Percentiles rank a stretch among this genome's conserved stretches.
phyloP scores from a whole-genome alignment of 2,329 filamentous ascomycete species.

The Diaporthe nobilis region DNA sequence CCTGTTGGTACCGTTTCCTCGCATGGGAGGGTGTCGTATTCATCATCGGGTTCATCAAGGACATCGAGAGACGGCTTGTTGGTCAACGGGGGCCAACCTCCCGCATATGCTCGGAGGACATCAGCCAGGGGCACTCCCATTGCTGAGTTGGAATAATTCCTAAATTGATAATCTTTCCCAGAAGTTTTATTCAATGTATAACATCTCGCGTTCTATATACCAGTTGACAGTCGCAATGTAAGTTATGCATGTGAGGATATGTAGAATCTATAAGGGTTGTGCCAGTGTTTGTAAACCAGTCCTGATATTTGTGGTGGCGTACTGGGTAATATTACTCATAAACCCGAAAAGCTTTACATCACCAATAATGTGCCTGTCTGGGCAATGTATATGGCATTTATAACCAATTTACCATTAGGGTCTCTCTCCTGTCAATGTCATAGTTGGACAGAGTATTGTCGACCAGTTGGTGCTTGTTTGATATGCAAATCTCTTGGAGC shows the following conservation, averaged over 20 bases:
- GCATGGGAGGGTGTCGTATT: not conserved
- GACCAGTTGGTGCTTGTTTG: not conserved
- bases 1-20: not conserved
- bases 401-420: not conserved
- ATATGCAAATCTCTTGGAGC: not conserved
- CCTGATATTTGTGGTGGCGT: not conserved
- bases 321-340: not conserved
- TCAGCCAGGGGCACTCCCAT: not conserved
- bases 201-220: not conserved
- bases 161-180: not conserved
- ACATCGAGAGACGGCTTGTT: not conserved
- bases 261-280: not conserved
- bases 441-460: not conserved
- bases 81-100: not conserved
- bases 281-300: not conserved
- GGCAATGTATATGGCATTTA: no score
- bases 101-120: not conserved
- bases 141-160: slow-evolving; percentile 9
- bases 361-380: no score
- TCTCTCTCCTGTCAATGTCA: no score
- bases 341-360: no score
- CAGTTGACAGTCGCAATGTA: no score
- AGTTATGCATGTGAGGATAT: not conserved
- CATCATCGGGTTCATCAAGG: not conserved
- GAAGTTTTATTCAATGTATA: not conserved